Base-by-base conservation (phyloP, 164 flowering plant species). In the Liriodendron chinense region DNA sequence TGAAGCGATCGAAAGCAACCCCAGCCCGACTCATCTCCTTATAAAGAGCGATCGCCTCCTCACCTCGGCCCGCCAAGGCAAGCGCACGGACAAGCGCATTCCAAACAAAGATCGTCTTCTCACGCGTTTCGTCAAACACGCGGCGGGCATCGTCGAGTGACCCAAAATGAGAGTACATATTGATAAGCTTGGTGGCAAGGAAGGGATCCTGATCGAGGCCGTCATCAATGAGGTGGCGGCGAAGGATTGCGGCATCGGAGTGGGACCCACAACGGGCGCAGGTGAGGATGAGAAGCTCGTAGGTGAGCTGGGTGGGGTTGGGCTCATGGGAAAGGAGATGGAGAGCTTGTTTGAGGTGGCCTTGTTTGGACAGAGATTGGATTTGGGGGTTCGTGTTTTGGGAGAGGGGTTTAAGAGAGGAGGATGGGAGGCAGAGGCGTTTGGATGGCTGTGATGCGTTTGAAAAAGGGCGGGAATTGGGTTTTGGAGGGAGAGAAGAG, bases 151-250 rank as follows among this genome's bases (percentile, higher is more conserved):
- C 49, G 2, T 85, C 87, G 26, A 91, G 49, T 13, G 86, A 74
- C 50, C 78, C 85, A 64, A 93, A 79, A 22, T 86, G 83, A 0
- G 90, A 80, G 57, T 90, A 93, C 89, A 85, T 86, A 64, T 86
- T 74, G 43, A 93, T 92, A 73, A 95, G 93, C 71, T 93, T 95
- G 26, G 98, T 92, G 9, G 90, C 96, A 79, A 95, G 82, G 70
- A 91, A 95, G 2, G 98, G 85, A 59, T 95, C 97, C 72, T 89
- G 88, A 73, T 78, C 93, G 28, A 79, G 86, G 82, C 98, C 96
- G 81, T 84, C 75, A 23, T 86, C 77, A 28, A 82, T 23, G 20
- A 95, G 81, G 65, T 81, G 87, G 12, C 80, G 77, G 74, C 93
- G 97, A 26, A 93, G 93, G 21, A 47, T 16, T 7, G 78, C 56